Base-by-base conservation (phyloP, 371 early-diverging fungal genomes). In the Mortierella sp. region DNA sequence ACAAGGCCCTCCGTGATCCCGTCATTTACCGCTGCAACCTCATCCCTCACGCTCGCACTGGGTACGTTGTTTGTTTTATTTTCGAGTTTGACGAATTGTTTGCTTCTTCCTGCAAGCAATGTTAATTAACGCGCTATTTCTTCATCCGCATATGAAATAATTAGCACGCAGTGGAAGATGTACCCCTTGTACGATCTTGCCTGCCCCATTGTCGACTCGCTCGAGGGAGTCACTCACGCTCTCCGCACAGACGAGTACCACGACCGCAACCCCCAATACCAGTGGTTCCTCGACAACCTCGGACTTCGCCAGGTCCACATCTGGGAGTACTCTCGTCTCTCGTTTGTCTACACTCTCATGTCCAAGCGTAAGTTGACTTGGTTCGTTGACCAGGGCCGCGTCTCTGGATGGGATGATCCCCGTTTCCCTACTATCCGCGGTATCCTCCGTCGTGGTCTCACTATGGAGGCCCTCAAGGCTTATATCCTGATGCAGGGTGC, bases 171-270 rank as follows among this genome's bases (percentile, higher is more conserved):
- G 83, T 99, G 97, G 95, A 98, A 98, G 92, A 92, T 99, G 46
- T 99, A 99, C 91, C 99, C 99, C 54, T 98, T 99, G 50, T 99
- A 99, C 89, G 99, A 99, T 90, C 99, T 99, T 93, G 98, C 98
- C 50, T 98, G 99, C 91, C 99, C 99, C 5, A 92, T 99, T 59
- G 98, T 99, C 57, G 99, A 99, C 89, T 92, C 96, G 54, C 75
- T 98, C 70, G 99, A 99, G 90, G 99, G 99, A 51, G 99, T 99
- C 31, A 94, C 99, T 16, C 98, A 99, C 76, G 98, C 99, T 40
- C 93, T 99, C 71, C 93, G 99, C 81, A 97, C 99, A 24, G 99
- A 96, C 90, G 99, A 99, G 91, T 99, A 99, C 93, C 95, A 98
- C 72, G 99, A 99, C 89, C 97, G 99, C 88, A 99, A 99, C 89